These are phyloP conservation scores for Phytophthora litchii DNA, from an alignment of 352 stramenopile genomes.

Conservation along the genomic window DNA sequence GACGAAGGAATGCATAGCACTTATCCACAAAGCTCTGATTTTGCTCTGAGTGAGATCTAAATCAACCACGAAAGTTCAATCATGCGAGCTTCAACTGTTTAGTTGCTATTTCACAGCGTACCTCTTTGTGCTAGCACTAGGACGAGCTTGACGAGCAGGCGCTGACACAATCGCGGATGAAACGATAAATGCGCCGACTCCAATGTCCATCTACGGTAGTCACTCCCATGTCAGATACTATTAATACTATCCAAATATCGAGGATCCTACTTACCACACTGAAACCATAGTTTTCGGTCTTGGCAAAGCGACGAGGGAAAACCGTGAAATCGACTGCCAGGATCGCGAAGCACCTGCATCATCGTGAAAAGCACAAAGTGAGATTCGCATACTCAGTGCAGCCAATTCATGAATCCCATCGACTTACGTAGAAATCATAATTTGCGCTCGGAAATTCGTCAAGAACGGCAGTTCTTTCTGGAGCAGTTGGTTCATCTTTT, in stretches of 20 bases:
- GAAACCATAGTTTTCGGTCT: slow-evolving; percentile 96
- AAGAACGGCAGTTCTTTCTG: slow-evolving; percentile 78
- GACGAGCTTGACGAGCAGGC: slow-evolving; percentile 60
- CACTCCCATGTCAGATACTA: slow-evolving; percentile 2
- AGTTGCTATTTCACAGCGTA: slow-evolving; percentile 2
- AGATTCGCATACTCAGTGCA: background rate
- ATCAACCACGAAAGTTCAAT: background rate
- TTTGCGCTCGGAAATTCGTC: slow-evolving; percentile 79
- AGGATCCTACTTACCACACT: slow-evolving; percentile 79
- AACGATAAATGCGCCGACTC: slow-evolving; percentile 94
- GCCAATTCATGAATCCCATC: background rate
- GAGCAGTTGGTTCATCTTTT: slow-evolving; percentile 81
- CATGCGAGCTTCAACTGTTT: background rate
- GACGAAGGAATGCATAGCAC: slow-evolving; percentile 67
- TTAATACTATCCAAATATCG: background rate
- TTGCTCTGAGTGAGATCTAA: slow-evolving; percentile 19
- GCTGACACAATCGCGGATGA: slow-evolving; percentile 83
- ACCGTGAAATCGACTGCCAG: slow-evolving; percentile 98
- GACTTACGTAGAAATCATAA: slow-evolving; percentile 84
- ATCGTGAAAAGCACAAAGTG: background rate
- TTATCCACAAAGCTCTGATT: slow-evolving; percentile 24
- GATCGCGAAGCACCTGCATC: slow-evolving; percentile 88
- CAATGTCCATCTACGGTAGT: slow-evolving; percentile 94
- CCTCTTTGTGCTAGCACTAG: slow-evolving; percentile 25
- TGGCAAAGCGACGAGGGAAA: slow-evolving; percentile 95